These are phyloP conservation scores for Herpotrichia juniperi DNA, from an alignment of 2,329 filamentous ascomycete species.

Conservation along the genomic window DNA sequence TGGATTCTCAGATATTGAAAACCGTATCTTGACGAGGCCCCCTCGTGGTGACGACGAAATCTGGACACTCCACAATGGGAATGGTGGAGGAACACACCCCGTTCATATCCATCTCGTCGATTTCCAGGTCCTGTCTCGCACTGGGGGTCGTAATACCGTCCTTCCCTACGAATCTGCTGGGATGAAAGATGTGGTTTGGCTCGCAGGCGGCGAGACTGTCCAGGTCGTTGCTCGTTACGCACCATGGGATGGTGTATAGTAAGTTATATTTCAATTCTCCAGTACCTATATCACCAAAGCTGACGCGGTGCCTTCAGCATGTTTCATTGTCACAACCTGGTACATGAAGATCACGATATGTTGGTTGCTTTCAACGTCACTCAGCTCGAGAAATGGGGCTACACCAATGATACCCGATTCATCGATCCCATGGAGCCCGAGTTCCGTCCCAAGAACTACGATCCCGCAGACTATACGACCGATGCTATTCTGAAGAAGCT, in stretches of 20 bases:
- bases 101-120: constrained; percentile 66
- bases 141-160: constrained; percentile 50
- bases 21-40: constrained; percentile 42
- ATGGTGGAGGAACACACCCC: constrained; percentile 60
- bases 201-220: constrained; percentile 54
- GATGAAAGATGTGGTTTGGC: constrained; percentile 64
- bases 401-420: constrained; percentile 37
- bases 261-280: constrained; percentile 2
- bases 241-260: constrained; percentile 55
- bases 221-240: constrained; percentile 37
- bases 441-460: constrained; percentile 33
- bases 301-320: constrained; percentile 25
- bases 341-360: constrained; percentile 55
- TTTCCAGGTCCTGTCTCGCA: constrained; percentile 60
- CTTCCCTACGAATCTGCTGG: constrained; percentile 61
- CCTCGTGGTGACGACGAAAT: constrained; percentile 42
- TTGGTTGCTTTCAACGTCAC: constrained; percentile 53
- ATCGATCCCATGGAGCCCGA: constrained; percentile 38
- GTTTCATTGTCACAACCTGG: constrained; percentile 55
- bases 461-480: constrained; percentile 28
- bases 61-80: constrained; percentile 52
- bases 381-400: constrained; percentile 40
- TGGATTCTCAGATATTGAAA: constrained; percentile 38
- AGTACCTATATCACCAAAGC: not conserved
- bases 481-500: constrained; percentile 35